Base-by-base conservation (phyloP, 2,329 filamentous ascomycete species). In the Epichloe amarillans region DNA sequence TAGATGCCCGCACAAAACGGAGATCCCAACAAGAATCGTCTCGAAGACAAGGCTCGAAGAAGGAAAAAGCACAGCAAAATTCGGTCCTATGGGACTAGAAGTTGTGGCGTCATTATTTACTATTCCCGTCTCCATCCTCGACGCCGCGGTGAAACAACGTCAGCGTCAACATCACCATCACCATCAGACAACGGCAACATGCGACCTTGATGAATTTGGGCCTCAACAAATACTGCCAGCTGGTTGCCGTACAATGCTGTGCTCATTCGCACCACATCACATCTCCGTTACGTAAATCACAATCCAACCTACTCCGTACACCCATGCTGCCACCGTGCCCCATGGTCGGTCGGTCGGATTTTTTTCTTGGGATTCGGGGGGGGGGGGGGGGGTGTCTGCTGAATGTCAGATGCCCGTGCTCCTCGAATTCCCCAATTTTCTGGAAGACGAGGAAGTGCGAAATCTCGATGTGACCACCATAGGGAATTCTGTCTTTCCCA, bases 1-100 rank as follows among this genome's bases (percentile, higher is more conserved):
- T 47, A 50, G 53, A 53, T 54, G 52, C 46, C 46, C 55, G 41
- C 48, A 40, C 50, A 30, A 54, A 50, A 54, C 37, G 48, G 43
- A 55, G 50, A 55, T 55, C 41, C 36, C 23, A 46, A 40, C 23
- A 26, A 19, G 45, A 30, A n/a, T 40, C 11, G 15, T 8, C 14
- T 35, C 33, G 26, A 12, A 41, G n/a, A 10, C n/a, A n/a, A n/a
- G n/a, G n/a, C 14, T 35, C 33, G 26, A 12, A 41, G n/a, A 10
- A 35, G 33, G 33, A 11, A 46, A 50, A 54, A 17, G 26, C 8
- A 8, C 17, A 21, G 19, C 26, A 33, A 44, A 23, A n/a, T 44
- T 30, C 15, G 11, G 39, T 44, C 2, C 15, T 17, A 8, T 30
- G 23, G 6, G 23, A 7, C 5, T 40, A 8, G 8, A 15, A 10